Evolutionary conservation across 345 rosid species (phyloP), one percentile per base, ranked within the genome.

Genomic region (Salix viminalis): DNA sequence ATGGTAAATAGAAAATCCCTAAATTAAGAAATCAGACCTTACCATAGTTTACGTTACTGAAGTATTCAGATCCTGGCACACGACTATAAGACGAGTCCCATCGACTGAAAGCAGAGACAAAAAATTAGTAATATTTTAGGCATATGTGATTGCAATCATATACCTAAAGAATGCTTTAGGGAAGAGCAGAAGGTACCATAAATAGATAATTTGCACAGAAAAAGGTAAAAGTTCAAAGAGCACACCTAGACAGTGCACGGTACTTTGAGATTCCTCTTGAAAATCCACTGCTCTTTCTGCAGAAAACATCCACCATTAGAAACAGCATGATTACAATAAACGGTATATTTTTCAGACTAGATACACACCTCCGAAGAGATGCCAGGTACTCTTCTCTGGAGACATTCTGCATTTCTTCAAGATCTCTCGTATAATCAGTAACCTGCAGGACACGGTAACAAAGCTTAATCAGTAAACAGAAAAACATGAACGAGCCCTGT

Each of bases 261-360:
- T 96, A 93, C 82, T 96, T 96, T 37, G 98, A 87, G 54, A 91
- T 83, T 70, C 99, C 99, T 85, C 99, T 92, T 6, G 99, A 93
- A 82, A 93, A 96, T 65, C 98, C 97, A 71, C 97, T 93, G 88
- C 98, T 96, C 82, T 93, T 96, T 86, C 99, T 96, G 96, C 85
- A 87, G 41, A 76, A 79, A 76, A 72, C 65, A 86, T 52, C 24
- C 37, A 79, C 67, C 70, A 80, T 85, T 70, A 85, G 84, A 67
- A 79, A 84, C 75, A 71, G 58, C 42, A 41, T 24, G 73, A 67
- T 12, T 67, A 75, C 21, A 68, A 41, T 73, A 36, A 14, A 30
- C 71, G 12, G 66, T 28, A 39, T 11, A 24, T n/a, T 78, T 77
- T 70, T 78, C 75, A 65, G 60, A 67, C 65, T 69, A 67, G 76